These are phyloP conservation scores for Fusarium ramigenum DNA, from an alignment of 2,329 filamentous ascomycete species.

Conservation along the genomic window DNA sequence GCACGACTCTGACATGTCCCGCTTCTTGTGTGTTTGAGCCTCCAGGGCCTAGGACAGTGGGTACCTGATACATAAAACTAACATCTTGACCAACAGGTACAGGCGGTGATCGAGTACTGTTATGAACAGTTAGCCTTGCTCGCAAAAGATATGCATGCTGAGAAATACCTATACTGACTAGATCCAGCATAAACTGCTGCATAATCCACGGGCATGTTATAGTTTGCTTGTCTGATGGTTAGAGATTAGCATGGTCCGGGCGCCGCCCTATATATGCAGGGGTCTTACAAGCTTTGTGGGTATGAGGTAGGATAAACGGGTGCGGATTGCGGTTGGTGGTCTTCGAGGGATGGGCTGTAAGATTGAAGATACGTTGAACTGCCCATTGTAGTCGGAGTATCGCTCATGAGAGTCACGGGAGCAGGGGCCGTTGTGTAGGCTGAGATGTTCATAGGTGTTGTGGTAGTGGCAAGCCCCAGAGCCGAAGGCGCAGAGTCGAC, in stretches of 20 bases:
- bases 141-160: slow-evolving; percentile 1
- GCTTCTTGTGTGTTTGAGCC: slow-evolving; percentile 50
- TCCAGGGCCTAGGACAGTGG: slow-evolving; percentile 50
- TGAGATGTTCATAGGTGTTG: slow-evolving; percentile 55
- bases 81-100: slow-evolving; percentile 51
- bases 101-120: slow-evolving; percentile 52
- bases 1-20: slow-evolving; percentile 72
- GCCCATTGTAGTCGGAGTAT: slow-evolving; percentile 57
- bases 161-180: slow-evolving; percentile 52
- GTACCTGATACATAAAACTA: slow-evolving; percentile 56
- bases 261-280: slow-evolving; percentile 31
- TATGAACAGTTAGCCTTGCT: slow-evolving; percentile 30
- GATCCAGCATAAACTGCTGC: slow-evolving; percentile 48
- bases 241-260: slow-evolving; percentile 45
- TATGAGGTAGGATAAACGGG: slow-evolving; percentile 48
- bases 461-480: slow-evolving; percentile 51
- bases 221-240: slow-evolving; percentile 46
- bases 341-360: slow-evolving; percentile 60
- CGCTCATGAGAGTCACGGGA: slow-evolving; percentile 61
- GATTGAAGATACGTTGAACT: slow-evolving; percentile 58
- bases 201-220: slow-evolving; percentile 58
- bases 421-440: slow-evolving; percentile 62
- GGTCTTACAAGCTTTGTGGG: slow-evolving; percentile 50
- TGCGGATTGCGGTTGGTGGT: slow-evolving; percentile 51
- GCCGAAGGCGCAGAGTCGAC: slow-evolving; percentile 49